These are phyloP conservation scores for Ganoderma lucidum DNA, from an alignment of 1,284 basidiomycete species.

Conservation along the genomic window DNA sequence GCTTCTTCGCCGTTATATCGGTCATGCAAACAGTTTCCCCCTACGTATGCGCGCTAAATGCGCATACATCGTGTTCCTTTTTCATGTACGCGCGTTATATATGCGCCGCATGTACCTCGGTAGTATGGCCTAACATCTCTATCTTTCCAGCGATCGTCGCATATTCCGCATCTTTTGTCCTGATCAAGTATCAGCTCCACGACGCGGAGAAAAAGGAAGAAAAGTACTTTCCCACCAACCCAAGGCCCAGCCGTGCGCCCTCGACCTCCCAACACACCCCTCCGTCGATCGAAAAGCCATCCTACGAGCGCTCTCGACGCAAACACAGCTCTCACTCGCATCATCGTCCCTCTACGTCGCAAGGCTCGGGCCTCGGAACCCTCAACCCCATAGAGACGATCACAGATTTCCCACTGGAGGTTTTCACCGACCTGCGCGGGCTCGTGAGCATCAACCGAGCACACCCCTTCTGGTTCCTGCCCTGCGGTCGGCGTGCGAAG, in stretches of 20 bases:
- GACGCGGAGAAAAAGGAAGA: constrained; percentile 38
- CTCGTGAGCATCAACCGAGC: constrained; percentile 29
- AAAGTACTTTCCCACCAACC: background rate
- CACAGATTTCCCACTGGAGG: constrained; percentile 22
- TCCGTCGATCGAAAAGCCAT: constrained; percentile 6
- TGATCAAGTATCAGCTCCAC: constrained; percentile 43
- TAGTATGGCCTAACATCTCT: background rate
- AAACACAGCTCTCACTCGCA: constrained; percentile 11
- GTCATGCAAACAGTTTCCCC: background rate
- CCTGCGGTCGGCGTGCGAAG: constrained; percentile 9
- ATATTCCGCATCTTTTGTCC: constrained; percentile 44
- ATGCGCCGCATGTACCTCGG: background rate
- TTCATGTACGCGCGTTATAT: background rate
- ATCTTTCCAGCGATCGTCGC: constrained; percentile 42
- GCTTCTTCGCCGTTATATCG: background rate
- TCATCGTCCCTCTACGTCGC: constrained; percentile 19
- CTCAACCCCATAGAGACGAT: constrained; percentile 21
- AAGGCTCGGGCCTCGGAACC: constrained; percentile 12
- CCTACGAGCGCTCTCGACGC: constrained; percentile 4
- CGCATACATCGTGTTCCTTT: background rate
- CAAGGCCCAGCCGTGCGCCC: constrained; percentile 3
- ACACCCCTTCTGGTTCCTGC: constrained; percentile 27
- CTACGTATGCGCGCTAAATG: no score
- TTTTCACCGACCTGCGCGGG: constrained; percentile 29
- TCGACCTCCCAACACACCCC: constrained; percentile 4